A percentile compares a stretch with the other conserved stretches of the same genome.
These are phyloP conservation scores for Trametes versicolor DNA, from an alignment of 1,284 basidiomycete species.

Conservation along the genomic window DNA sequence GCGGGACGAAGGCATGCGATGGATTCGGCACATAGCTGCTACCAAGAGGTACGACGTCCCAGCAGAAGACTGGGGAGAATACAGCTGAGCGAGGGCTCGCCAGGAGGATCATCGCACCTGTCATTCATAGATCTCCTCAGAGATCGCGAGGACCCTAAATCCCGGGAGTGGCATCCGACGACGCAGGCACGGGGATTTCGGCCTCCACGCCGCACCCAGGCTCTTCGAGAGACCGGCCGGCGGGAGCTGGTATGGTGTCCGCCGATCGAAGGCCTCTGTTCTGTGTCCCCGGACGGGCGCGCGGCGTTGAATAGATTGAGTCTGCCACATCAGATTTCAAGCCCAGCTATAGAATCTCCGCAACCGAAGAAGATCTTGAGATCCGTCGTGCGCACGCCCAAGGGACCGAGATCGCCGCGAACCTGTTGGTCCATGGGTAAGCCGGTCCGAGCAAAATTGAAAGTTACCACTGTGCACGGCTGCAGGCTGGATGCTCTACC, in stretches of 20 bases:
- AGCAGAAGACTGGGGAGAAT: background rate
- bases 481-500: background rate
- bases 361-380: conserved; percentile 32
- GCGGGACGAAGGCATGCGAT: conserved; percentile 5
- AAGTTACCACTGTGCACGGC: conserved; percentile 22
- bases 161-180: background rate
- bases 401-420: conserved; percentile 32
- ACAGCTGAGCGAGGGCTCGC: background rate
- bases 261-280: conserved; percentile 22
- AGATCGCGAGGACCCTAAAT: conserved; percentile 22
- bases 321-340: conserved; percentile 15
- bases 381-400: conserved; percentile 13
- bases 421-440: conserved; percentile 33
- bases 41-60: background rate
- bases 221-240: background rate
- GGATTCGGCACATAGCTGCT: background rate
- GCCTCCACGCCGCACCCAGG: background rate
- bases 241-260: conserved; percentile 15
- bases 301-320: conserved; percentile 7
- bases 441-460: conserved; percentile 16
- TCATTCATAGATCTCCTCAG: conserved; percentile 11
- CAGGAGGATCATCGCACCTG: conserved; percentile 15
- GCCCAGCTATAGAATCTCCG: conserved; percentile 15
- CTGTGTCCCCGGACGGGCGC: background rate
- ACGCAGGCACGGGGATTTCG: conserved; percentile 13